A percentile compares a stretch with the other conserved stretches of the same genome.
These are phyloP conservation scores for Cokeromyces recurvatus DNA, from an alignment of 371 early-diverging fungal species.

Conservation along the genomic window DNA sequence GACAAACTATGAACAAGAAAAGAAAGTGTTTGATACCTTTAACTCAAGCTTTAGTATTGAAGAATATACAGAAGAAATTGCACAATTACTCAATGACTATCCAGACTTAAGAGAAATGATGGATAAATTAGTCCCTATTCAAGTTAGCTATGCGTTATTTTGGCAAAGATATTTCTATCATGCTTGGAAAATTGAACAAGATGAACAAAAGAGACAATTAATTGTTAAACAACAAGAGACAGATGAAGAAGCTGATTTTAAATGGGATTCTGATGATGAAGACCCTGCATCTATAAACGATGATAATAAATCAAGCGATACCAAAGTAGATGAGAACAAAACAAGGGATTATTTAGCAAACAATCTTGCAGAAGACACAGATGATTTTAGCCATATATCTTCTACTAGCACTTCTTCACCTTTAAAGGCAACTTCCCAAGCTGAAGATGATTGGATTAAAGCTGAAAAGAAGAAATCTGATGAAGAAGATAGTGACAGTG, in stretches of 20 bases:
- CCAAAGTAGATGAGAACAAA: neutral
- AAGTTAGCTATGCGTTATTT: conserved; percentile 39
- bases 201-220: conserved; percentile 40
- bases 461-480: conserved; percentile 21
- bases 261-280: conserved; percentile 50
- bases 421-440: conserved; percentile 1
- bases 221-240: conserved; percentile 20
- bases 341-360: too few relatives aligned
- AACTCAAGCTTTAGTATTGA: conserved; percentile 30
- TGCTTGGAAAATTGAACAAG: conserved; percentile 40
- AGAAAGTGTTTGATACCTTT: conserved; percentile 28
- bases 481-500: conserved; percentile 39
- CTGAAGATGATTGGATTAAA: conserved; percentile 27
- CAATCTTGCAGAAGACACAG: conserved; percentile 17
- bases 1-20: conserved; percentile 15
- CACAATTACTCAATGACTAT: conserved; percentile 28
- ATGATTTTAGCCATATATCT: conserved; percentile 25
- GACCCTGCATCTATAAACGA: conserved; percentile 11
- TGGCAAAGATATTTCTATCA: conserved; percentile 50
- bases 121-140: conserved; percentile 44
- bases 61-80: conserved; percentile 43
- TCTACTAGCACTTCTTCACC: conserved; percentile 13
- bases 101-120: conserved; percentile 39
- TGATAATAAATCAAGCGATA: neutral
- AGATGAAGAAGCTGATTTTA: conserved; percentile 38